Base-by-base conservation (phyloP, 257 asterid species). In the Cynanchum wilfordii region DNA sequence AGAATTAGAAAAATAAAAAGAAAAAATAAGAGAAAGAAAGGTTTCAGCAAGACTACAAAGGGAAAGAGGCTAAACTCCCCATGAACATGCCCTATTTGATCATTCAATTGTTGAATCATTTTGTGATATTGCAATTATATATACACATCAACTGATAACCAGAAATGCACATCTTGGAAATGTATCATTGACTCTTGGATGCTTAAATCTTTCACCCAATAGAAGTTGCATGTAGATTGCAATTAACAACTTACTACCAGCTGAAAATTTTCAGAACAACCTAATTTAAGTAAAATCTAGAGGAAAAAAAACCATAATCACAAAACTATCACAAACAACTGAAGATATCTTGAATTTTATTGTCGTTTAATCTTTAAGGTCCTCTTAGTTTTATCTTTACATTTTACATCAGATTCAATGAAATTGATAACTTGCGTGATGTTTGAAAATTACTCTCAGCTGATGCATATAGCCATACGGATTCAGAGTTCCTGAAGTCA, bases 401-500 rank as follows among this genome's bases (percentile, higher is more conserved):
- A 10, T 70, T 47, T 44, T 68, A 10, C 7, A 15, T 54, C 67
- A 8, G 22, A 63, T 16, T 33, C 25, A 33, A 17, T 62, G 44
- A 63, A 30, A 13, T 30, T 63, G 24, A 47, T 63, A 1, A 62
- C 36, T 22, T 19, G 24, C 42, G 36, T 36, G 29, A 36, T 66
- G 65, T 65, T 69, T 63, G 66, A 33, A 68, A 54, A 19, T 3
- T 75, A 76, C 56, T 70, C 69, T 81, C 95, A 94, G 99, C 99
- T 73, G 98, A 91, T 73, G 93, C 99, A 12, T 94, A 89, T 82
- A 85, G 82, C 71, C 92, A 87, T 29, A 94, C 99, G 12, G 99
- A 94, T 81, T 88, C 99, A 0, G 99, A 94, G 76, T 94, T 94
- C 78, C 85, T 94, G 84, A 89, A 94, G 82, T 91, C 92, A 0